Evolutionary conservation across 2,329 filamentous ascomycete genomes (phyloP).

Genomic region (Alternaria burnsii): DNA sequence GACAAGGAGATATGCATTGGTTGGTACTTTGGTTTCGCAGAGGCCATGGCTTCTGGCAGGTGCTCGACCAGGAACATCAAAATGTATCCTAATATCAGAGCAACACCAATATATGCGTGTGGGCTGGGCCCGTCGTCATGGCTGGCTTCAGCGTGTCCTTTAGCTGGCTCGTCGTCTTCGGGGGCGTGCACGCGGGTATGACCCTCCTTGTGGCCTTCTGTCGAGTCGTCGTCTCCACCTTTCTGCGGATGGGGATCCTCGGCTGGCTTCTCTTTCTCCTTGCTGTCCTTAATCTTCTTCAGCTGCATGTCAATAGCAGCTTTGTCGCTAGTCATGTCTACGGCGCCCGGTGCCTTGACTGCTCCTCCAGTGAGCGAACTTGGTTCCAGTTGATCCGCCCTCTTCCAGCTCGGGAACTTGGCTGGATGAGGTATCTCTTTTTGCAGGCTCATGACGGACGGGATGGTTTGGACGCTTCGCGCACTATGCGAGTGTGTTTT

Average conservation of each 20-base stretch:
- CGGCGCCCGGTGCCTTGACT: constrained; percentile 27
- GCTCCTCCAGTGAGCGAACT: constrained; percentile 25
- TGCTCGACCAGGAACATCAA: constrained; percentile 94
- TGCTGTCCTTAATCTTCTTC: constrained; percentile 35
- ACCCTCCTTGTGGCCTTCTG: constrained; percentile 49
- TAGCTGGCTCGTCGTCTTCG: constrained; percentile 50
- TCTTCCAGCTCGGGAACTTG: constrained; percentile 33
- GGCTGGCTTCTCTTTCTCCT: constrained; percentile 31
- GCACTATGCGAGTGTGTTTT: constrained; percentile 36
- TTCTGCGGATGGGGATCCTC: constrained; percentile 43
- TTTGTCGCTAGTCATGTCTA: constrained; percentile 33
- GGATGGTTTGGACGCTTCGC: constrained; percentile 35
- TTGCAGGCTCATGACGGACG: constrained; percentile 37
- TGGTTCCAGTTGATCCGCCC: constrained; percentile 28
- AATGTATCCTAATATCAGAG: constrained; percentile 86
- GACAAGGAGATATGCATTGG: constrained; percentile 90
- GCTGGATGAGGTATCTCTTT: constrained; percentile 34
- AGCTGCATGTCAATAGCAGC: constrained; percentile 28
- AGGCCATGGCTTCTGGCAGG: constrained; percentile 44
- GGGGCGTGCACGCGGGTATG: constrained; percentile 48
- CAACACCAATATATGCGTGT: constrained; percentile 84
- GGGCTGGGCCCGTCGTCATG: constrained; percentile 57
- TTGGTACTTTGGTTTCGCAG: constrained; percentile 68
- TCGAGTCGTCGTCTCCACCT: constrained; percentile 50
- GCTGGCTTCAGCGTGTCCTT: constrained; percentile 53